These are phyloP conservation scores for Globisporangium rhizosaccharum DNA, from an alignment of 352 stramenopile species.

Conservation along the genomic window DNA sequence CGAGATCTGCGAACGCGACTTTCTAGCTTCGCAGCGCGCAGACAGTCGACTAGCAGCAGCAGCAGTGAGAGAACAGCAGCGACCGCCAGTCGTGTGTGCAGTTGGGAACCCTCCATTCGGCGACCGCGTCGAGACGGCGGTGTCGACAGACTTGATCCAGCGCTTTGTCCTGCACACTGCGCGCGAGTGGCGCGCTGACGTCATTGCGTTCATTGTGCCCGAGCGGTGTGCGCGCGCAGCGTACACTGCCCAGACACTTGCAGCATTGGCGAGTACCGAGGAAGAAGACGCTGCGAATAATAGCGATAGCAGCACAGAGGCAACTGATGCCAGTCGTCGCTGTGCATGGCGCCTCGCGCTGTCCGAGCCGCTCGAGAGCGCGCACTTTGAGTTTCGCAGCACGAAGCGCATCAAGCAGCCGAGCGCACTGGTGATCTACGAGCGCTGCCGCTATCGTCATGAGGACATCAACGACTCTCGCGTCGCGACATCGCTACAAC, in stretches of 20 bases:
- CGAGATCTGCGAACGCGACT: slow-evolving; percentile 39
- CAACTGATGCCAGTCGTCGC: neutral
- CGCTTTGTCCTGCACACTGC: slow-evolving; percentile 46
- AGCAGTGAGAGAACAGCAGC: neutral
- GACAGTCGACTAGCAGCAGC: neutral
- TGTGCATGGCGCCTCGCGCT: slow-evolving; percentile 24
- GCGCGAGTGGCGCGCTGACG: slow-evolving; percentile 35
- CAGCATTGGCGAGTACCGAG: slow-evolving; percentile 12
- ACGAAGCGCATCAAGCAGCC: slow-evolving; percentile 64
- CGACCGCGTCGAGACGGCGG: slow-evolving; percentile 10
- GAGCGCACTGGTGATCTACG: slow-evolving; percentile 46
- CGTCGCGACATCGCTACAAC: no score
- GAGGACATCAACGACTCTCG: no score
- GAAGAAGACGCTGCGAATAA: neutral
- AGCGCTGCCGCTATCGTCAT: neutral
- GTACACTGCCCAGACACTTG: slow-evolving; percentile 40
- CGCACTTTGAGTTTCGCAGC: slow-evolving; percentile 55
- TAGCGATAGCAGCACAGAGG: neutral
- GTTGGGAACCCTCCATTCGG: slow-evolving; percentile 74
- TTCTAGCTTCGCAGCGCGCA: slow-evolving; percentile 33
- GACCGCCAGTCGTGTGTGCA: slow-evolving; percentile 15
- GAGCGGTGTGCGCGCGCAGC: slow-evolving; percentile 36
- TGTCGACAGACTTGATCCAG: slow-evolving; percentile 40
- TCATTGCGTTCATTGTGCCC: slow-evolving; percentile 70
- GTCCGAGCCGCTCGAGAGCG: slow-evolving; percentile 29